Base-by-base conservation (phyloP, 352 stramenopile species). In the Phytophthora quininea region DNA sequence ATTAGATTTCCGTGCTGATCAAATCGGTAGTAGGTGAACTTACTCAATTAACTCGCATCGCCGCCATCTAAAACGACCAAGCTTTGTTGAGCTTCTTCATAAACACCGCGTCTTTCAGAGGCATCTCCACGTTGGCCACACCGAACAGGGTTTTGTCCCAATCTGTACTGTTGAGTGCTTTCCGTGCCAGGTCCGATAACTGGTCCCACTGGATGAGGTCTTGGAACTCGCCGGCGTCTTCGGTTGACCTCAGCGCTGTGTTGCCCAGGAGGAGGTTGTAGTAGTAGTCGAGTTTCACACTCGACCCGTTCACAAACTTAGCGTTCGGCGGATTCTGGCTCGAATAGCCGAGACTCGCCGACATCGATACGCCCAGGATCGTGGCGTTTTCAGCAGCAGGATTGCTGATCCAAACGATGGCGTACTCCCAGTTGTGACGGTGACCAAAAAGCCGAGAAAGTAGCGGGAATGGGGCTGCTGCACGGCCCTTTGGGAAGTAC, bases 361-460 rank as follows among this genome's bases (percentile, higher is more conserved):
- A 70, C 61, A 74, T 70, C 6, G 66, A 69, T 19, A 65, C 43
- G 37, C 61, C 61, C 29, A 74, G 24, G 43, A 74, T 61, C 1
- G 66, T 62, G 5, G 66, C 47, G 50, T 65, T 74, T 7, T 67
- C 54, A 14, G 30, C 29, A 10, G 54, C 49, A 29, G 61, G 54
- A 24, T 74, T 64, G 33, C 67, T 62, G 15, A 73, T 64, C 66
- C 66, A 78, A n/a, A 84, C 60, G 37, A 84, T 52, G 27, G 42
- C 54, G 27, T 79, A 74, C 54, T 84, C 72, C 75, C 75, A 84
- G 59, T 83, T 74, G 66, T 83, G 71, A 4, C 75, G 71, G 49
- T 79, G 71, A 3, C 75, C 75, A 32, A 70, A 70, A 12, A 65
- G 54, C 43, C 54, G 47, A 58, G 54, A 37, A 15, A 65, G 51